Evolutionary conservation across 192 early-diverging fungal species (phyloP).

Genomic region (Coemansia sp.): DNA sequence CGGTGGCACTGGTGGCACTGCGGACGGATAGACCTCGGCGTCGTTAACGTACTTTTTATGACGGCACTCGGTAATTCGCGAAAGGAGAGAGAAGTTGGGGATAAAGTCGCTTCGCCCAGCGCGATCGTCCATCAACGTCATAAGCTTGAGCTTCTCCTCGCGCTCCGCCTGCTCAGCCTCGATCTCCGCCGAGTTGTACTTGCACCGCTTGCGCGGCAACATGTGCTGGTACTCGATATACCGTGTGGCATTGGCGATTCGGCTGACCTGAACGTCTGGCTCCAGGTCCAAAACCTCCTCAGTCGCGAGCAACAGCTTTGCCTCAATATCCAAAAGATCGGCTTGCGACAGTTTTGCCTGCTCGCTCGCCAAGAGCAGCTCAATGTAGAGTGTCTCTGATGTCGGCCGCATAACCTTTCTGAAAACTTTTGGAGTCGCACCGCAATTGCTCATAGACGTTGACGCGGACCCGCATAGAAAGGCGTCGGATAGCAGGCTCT

Average conservation of each 20-base stretch:
- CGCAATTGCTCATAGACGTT: background rate
- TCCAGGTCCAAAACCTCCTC: constrained; percentile 69
- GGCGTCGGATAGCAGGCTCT: background rate
- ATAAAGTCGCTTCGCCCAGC: constrained; percentile 55
- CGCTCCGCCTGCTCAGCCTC: constrained; percentile 67
- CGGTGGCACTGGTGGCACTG: constrained; percentile 17
- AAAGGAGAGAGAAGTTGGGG: constrained; percentile 67
- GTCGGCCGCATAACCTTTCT: constrained; percentile 53
- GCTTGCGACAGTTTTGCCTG: constrained; percentile 51
- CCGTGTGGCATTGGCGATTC: constrained; percentile 66
- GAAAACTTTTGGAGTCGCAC: constrained; percentile 5
- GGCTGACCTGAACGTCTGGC: constrained; percentile 66
- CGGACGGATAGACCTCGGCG: constrained; percentile 50
- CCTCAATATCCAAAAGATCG: constrained; percentile 62
- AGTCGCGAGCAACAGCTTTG: constrained; percentile 62
- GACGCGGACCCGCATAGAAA: background rate
- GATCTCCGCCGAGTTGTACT: constrained; percentile 69
- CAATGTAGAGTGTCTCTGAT: constrained; percentile 41
- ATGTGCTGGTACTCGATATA: constrained; percentile 56
- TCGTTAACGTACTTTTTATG: constrained; percentile 58
- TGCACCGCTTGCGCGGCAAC: constrained; percentile 59
- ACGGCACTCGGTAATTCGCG: constrained; percentile 70
- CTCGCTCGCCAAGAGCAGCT: constrained; percentile 42
- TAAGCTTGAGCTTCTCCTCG: constrained; percentile 65
- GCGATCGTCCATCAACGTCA: constrained; percentile 68